Base-by-base conservation (phyloP, 176 grass and related monocot genomes). In the Typha latifolia region DNA sequence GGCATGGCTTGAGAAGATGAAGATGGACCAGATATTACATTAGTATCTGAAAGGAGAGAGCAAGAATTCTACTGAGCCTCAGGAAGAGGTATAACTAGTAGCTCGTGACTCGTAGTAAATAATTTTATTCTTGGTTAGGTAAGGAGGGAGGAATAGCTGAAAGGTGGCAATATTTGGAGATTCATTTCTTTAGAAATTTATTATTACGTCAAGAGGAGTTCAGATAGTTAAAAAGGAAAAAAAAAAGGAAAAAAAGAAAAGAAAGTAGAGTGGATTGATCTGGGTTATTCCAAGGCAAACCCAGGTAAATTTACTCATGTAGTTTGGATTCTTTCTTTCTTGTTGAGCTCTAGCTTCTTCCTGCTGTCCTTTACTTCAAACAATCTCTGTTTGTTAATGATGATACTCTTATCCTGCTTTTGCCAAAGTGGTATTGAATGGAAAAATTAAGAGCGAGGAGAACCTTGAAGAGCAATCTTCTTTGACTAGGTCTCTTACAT, bases 1-100 rank as follows among this genome's bases (percentile, higher is more conserved):
- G 74, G 83, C 91, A 72, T 96, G 91, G 91, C 70, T 96, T 68
- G 84, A 96, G 59, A 80, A 84, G 59, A 83, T 96, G 87, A 80
- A 85, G 49, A 52, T 80, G 49, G 84, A 91, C 61, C 87, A 84
- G 49, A 84, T 85, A 49, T 18, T 48, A 4, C 32, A 52, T 22
- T 72, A 72, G 29, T 19, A 59, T 19, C 16, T 59, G 53, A 22
- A 59, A 66, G 64, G 72, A 70, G 64, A 24, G 50, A 29, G 29
- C 16, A 9, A 76, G 75, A 56, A 12, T 27, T 12, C 3, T 14
- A 22, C 16, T 69, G 14, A 27, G 20, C 5, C 59, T 43, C 37
- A 47, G 74, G 74, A 67, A 3, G 16, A 43, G 23, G 64, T 84
- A 74, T 68, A 86, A 73, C 75, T 80, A 74, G 62, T 32, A 13